Conservation (phyloP, 805 yeast genomes). For the Komagataella phaffii region DNA sequence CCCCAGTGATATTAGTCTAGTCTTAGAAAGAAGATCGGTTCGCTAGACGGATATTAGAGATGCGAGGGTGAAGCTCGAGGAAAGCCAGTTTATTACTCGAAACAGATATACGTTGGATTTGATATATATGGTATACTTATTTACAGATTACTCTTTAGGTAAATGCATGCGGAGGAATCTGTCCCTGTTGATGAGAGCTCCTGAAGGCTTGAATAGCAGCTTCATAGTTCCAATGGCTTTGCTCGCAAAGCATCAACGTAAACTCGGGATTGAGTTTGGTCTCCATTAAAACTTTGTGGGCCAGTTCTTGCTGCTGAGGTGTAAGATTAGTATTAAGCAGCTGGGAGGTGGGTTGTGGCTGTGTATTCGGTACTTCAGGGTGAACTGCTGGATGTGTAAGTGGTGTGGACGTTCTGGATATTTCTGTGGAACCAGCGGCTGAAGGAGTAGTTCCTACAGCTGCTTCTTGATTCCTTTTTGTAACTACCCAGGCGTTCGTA, state of each 20-base stretch:
- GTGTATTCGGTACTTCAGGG: slow-evolving; percentile 8
- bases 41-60: background rate
- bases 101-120: background rate
- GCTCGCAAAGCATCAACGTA: slow-evolving; percentile 74
- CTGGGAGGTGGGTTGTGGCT: slow-evolving; percentile 32
- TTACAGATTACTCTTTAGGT: slow-evolving; percentile 4
- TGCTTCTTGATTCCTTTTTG: slow-evolving; percentile 1
- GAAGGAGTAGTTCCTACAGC: slow-evolving; percentile 7
- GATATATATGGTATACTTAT: background rate
- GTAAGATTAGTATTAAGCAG: slow-evolving; percentile 30
- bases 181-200: slow-evolving; percentile 38
- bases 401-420: slow-evolving; percentile 7
- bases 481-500: slow-evolving; percentile 38
- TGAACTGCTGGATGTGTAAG: slow-evolving; percentile 7
- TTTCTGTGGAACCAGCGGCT: slow-evolving; percentile 5
- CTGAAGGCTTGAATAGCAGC: slow-evolving; percentile 59
- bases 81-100: background rate
- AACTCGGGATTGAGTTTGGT: slow-evolving; percentile 72
- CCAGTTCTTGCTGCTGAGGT: slow-evolving; percentile 46
- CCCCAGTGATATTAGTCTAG: background rate
- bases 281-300: slow-evolving; percentile 50
- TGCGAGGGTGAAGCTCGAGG: background rate
- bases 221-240: slow-evolving; percentile 73
- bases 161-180: slow-evolving; percentile 45
- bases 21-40: background rate